Evolutionary conservation across 192 early-diverging fungal genomes (phyloP).

Genomic region (Umbelopsis isabellina): DNA sequence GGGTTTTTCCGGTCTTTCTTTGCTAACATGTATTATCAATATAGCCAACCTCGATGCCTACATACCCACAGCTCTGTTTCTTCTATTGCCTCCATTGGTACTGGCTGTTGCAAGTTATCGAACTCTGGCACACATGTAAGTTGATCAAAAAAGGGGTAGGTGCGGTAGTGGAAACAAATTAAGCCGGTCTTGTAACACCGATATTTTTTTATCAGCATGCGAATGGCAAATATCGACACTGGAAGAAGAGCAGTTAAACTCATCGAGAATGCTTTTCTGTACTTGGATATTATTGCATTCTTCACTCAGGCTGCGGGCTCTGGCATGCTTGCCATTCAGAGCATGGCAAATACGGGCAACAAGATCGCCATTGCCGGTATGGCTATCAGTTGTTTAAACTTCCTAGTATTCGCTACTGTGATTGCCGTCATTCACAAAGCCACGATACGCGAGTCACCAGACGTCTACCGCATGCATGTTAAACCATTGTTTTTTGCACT

Average conservation of each 20-base stretch:
- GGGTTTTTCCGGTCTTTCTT: background rate
- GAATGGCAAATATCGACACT: background rate
- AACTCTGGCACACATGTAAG: slow-evolving; percentile 20
- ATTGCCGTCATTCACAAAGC: slow-evolving; percentile 33
- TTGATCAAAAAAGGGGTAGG: background rate
- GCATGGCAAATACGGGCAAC: slow-evolving; percentile 34
- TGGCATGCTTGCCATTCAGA: slow-evolving; percentile 39
- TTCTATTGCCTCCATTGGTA: slow-evolving; percentile 19
- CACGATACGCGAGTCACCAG: slow-evolving; percentile 16
- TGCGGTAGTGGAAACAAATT: background rate
- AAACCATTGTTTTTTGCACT: slow-evolving; percentile 36
- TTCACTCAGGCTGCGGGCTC: slow-evolving; percentile 48
- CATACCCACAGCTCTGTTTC: slow-evolving; percentile 7
- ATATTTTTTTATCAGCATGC: background rate
- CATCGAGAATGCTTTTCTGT: slow-evolving; percentile 38
- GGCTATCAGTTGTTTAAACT: slow-evolving; percentile 45
- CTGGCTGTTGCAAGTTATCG: slow-evolving; percentile 22
- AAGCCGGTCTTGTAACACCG: background rate
- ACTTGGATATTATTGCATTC: slow-evolving; percentile 48
- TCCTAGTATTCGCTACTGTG: slow-evolving; percentile 43
- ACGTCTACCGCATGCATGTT: slow-evolving; percentile 29
- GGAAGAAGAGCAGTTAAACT: background rate
- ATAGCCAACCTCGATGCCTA: background rate
- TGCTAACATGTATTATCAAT: background rate
- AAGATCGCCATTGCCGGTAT: slow-evolving; percentile 47